Evolutionary conservation across 441 rosid genomes (phyloP).

Genomic region (Pelargonium fulgidum): DNA sequence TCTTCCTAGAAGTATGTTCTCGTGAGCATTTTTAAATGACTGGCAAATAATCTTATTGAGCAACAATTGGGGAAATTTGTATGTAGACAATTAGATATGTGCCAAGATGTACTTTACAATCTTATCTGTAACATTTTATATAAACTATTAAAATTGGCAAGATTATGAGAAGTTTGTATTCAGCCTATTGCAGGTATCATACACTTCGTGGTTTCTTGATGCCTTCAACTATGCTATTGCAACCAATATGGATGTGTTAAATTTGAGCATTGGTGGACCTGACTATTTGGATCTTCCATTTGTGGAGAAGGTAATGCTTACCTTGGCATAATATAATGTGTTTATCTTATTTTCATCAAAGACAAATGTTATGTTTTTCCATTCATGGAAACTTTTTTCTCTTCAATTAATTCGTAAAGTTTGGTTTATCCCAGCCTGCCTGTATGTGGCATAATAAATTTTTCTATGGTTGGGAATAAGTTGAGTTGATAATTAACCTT

Average conservation of each 20-base stretch:
- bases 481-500: not conserved
- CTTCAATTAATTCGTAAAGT: not conserved
- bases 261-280: slow-evolving; percentile 98
- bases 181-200: slow-evolving; percentile 99
- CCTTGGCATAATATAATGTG: not conserved
- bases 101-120: slow-evolving; percentile 4
- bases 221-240: slow-evolving; percentile 99
- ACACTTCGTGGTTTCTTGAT: slow-evolving; percentile 98
- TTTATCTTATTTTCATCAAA: not conserved
- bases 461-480: not conserved
- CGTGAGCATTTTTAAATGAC: not conserved
- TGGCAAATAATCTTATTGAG: not conserved
- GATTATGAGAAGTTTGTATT: slow-evolving; percentile 74
- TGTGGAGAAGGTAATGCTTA: slow-evolving; percentile 72
- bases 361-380: not conserved
- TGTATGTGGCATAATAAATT: not conserved
- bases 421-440: not conserved
- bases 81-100: not conserved
- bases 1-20: not conserved
- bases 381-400: not conserved
- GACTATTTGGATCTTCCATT: slow-evolving; percentile 98
- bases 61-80: not conserved
- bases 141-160: slow-evolving; percentile 28
- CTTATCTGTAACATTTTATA: slow-evolving; percentile 7
- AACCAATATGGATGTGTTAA: slow-evolving; percentile 83